Percentiles rank a stretch among this genome's conserved stretches.
phyloP scores from a whole-genome alignment of 495 filamentous ascomycete genomes.

The Neurospora sublineolata region DNA sequence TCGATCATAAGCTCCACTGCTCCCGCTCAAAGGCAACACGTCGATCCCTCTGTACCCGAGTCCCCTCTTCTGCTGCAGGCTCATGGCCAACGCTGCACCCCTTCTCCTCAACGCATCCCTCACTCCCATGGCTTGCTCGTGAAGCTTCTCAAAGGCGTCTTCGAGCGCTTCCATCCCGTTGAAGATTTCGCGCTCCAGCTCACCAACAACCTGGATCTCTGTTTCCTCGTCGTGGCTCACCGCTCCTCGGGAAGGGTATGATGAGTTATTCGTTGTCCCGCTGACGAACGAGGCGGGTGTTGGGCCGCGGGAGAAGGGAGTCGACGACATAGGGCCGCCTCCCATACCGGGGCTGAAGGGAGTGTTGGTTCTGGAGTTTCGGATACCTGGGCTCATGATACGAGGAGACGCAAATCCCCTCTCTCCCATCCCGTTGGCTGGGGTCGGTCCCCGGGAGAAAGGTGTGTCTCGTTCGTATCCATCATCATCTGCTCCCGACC shows the following conservation, averaged over 20 bases:
- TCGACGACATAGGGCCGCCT: not conserved
- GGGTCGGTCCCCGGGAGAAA: slow-evolving; percentile 43
- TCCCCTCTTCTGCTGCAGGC: slow-evolving; percentile 57
- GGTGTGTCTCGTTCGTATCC: slow-evolving; percentile 15
- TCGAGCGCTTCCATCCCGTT: slow-evolving; percentile 88
- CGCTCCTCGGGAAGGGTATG: slow-evolving; percentile 26
- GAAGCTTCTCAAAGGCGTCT: slow-evolving; percentile 88
- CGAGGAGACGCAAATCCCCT: slow-evolving; percentile 23
- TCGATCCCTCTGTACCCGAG: slow-evolving; percentile 25
- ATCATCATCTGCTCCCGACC: slow-evolving; percentile 74
- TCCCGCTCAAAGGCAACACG: slow-evolving; percentile 31
- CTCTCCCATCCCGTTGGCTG: slow-evolving; percentile 23
- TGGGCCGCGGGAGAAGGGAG: slow-evolving; percentile 25
- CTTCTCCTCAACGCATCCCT: slow-evolving; percentile 69
- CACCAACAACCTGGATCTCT: slow-evolving; percentile 78
- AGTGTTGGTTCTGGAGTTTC: slow-evolving; percentile 25
- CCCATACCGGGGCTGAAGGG: slow-evolving; percentile 10
- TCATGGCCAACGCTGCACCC: slow-evolving; percentile 65
- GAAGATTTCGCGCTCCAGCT: slow-evolving; percentile 89
- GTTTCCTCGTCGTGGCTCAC: slow-evolving; percentile 90
- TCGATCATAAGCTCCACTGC: slow-evolving; percentile 28
- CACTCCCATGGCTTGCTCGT: slow-evolving; percentile 71
- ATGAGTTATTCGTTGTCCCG: slow-evolving; percentile 26
- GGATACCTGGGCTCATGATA: slow-evolving; percentile 18
- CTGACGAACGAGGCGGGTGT: slow-evolving; percentile 39